Conservation (phyloP, 2,329 filamentous ascomycete genomes). For the Colletotrichum liriopes region DNA sequence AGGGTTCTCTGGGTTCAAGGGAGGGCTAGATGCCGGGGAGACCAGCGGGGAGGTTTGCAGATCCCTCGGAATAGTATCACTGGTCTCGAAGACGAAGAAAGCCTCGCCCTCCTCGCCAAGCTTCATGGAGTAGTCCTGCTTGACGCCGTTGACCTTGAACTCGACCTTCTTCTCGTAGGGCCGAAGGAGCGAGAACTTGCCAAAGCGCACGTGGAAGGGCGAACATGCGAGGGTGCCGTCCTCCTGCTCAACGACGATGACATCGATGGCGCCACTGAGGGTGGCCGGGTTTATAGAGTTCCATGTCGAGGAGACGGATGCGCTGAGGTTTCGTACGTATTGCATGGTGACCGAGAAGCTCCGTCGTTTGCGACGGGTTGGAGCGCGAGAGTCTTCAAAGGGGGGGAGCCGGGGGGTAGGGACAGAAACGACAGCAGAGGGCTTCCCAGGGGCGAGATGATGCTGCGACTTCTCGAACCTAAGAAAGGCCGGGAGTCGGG, state of each 20-base stretch:
- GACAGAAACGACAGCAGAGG: not conserved
- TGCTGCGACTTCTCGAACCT: constrained; percentile 6
- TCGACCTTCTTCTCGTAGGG: constrained; percentile 99
- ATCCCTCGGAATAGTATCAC: constrained; percentile 90
- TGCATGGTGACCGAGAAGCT: constrained; percentile 76
- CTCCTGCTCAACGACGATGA: constrained; percentile 97
- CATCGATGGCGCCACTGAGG: constrained; percentile 97
- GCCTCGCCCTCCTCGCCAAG: constrained; percentile 97
- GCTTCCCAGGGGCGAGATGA: constrained; percentile 17
- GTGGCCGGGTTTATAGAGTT: constrained; percentile 99
- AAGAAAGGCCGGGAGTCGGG: not conserved
- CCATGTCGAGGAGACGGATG: constrained; percentile 98
- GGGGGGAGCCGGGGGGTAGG: constrained; percentile 1
- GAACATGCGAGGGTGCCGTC: constrained; percentile 93
- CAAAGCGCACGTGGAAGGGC: constrained; percentile 98
- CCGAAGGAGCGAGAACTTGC: constrained; percentile 95
- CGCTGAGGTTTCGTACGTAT: constrained; percentile 96
- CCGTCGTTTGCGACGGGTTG: constrained; percentile 18
- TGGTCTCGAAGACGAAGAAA: constrained; percentile 98
- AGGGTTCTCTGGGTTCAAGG: constrained; percentile 66
- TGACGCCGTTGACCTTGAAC: constrained; percentile 92
- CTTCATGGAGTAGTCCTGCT: constrained; percentile 98
- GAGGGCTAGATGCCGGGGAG: constrained; percentile 89
- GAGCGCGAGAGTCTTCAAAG: constrained; percentile 10
- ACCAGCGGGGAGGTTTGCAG: constrained; percentile 95